Evolutionary conservation across 2,329 filamentous ascomycete species (phyloP).

Genomic region (Xylaria sp.): DNA sequence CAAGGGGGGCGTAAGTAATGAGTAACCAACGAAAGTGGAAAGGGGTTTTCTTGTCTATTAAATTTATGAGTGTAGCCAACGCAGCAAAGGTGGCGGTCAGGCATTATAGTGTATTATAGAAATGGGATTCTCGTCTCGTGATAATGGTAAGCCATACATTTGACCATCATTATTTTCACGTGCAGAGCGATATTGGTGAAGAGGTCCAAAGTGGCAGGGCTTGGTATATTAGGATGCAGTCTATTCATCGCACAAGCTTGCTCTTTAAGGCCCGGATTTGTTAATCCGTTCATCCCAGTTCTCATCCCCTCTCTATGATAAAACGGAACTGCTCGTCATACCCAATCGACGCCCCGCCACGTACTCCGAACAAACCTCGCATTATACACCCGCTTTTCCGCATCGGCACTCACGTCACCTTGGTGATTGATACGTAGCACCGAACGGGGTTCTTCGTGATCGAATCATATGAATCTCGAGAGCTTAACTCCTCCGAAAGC

Average conservation of each 20-base stretch:
- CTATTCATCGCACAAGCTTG: background rate
- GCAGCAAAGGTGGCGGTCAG: background rate
- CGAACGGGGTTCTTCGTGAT: conserved; percentile 23
- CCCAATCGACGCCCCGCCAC: background rate
- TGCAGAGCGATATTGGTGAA: background rate
- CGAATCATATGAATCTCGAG: conserved; percentile 20
- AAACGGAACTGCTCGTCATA: background rate
- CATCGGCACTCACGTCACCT: conserved; percentile 11
- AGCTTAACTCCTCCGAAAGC: conserved; percentile 23
- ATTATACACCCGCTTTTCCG: background rate
- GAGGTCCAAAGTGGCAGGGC: background rate
- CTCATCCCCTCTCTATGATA: background rate
- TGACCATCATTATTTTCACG: background rate
- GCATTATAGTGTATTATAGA: too few species aligned
- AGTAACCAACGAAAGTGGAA: background rate
- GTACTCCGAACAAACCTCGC: background rate
- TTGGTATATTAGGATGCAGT: background rate
- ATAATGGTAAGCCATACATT: background rate
- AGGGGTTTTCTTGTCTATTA: background rate
- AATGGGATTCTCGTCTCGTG: background rate
- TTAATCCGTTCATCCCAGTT: too few species aligned
- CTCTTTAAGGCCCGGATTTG: background rate
- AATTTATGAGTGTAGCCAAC: background rate
- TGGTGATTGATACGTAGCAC: conserved; percentile 23
- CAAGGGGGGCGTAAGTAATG: too few species aligned